Evolutionary conservation across 331 rosid species (phyloP).

Genomic region (Stylosanthes scabra): DNA sequence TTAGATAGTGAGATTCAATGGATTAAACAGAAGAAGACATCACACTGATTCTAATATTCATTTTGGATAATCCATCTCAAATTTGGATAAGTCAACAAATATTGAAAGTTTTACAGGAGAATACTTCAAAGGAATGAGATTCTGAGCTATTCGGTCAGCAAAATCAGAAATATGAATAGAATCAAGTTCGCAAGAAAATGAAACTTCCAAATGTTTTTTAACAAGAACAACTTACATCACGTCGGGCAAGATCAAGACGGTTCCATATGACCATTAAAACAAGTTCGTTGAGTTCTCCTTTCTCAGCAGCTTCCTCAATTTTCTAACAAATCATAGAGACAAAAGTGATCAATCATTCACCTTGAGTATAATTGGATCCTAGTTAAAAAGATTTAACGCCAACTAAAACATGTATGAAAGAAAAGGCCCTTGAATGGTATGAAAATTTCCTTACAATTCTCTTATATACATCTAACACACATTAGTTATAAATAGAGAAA

Average conservation of each 20-base stretch:
- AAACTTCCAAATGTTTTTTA: constrained; percentile 16
- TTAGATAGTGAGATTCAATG: constrained; percentile 32
- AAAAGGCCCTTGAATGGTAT: not conserved
- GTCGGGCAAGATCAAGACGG: constrained; percentile 97
- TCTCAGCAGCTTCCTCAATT: constrained; percentile 96
- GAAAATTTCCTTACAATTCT: constrained; percentile 8
- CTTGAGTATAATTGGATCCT: not conserved
- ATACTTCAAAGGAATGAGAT: not conserved
- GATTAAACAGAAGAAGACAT: constrained; percentile 23
- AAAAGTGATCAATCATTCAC: constrained; percentile 11
- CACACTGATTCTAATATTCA: constrained; percentile 15
- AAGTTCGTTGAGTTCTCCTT: constrained; percentile 92
- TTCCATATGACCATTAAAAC: constrained; percentile 97
- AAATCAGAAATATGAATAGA: not conserved
- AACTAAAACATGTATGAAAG: not conserved
- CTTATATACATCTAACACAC: constrained; percentile 1
- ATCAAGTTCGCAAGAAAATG: not conserved
- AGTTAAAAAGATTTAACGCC: not conserved
- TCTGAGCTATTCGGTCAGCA: not conserved
- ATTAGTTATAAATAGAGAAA: constrained; percentile 20
- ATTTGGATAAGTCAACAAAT: not conserved
- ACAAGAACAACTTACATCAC: constrained; percentile 70
- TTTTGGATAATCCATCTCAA: constrained; percentile 28
- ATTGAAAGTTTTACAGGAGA: not conserved
- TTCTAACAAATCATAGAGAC: constrained; percentile 49